Evolutionary conservation across 306 rosid genomes (phyloP).

Genomic region (Phaseolus lunatus): DNA sequence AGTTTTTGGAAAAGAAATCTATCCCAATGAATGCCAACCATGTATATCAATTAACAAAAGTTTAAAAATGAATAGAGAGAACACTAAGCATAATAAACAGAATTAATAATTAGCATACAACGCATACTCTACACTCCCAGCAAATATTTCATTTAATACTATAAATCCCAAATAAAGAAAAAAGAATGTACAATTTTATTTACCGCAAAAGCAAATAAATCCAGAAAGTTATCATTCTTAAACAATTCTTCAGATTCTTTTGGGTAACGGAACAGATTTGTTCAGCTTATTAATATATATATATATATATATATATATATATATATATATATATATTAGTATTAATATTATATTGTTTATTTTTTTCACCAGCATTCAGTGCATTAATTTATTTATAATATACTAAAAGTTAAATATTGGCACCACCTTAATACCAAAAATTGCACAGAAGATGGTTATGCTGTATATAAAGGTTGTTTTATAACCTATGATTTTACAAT

Average conservation of each 20-base stretch:
- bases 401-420: too few species aligned
- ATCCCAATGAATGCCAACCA: not conserved
- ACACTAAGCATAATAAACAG: too few species aligned
- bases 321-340: too few species aligned
- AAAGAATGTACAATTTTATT: not conserved
- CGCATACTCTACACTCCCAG: too few species aligned
- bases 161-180: not conserved
- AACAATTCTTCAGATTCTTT: not conserved
- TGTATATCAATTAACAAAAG: too few species aligned
- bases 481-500: constrained; percentile 28
- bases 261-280: not conserved
- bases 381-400: not conserved
- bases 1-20: too few species aligned
- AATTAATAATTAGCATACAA: too few species aligned
- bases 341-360: not conserved
- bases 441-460: not conserved
- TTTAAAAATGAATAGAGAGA: too few species aligned
- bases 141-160: not conserved
- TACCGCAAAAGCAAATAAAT: not conserved
- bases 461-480: constrained; percentile 4
- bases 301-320: too few species aligned
- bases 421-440: not conserved
- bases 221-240: not conserved
- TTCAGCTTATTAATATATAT: not conserved
- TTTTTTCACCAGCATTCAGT: not conserved